Evolutionary conservation across 305 asterid genomes (phyloP), one percentile per base, ranked within the genome.

Genomic region (Fraxinus floribunda): DNA sequence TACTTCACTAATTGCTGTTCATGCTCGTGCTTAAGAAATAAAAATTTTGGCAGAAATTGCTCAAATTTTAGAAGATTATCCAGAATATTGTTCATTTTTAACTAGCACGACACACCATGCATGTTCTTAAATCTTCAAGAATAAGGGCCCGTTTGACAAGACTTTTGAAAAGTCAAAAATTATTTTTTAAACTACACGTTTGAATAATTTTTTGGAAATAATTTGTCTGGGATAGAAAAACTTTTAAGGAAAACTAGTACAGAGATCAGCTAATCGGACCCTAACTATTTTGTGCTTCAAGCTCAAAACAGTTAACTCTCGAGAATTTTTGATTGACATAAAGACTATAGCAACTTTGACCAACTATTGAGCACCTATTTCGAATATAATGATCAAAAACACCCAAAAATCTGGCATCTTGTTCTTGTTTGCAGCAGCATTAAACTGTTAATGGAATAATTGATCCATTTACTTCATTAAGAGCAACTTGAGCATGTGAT

Each of bases 401-500:
- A 68, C 83, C 39, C 62, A 16, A 78, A 81, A 39, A 83, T 82
- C 80, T 87, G 85, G 82, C 84, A 35, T 83, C 55, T 75, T 46
- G 79, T 79, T 49, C 46, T 66, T 79, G 81, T 83, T 79, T 75
- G 74, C 46, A 79, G 62, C 76, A 84, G 49, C 68, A 76, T 2
- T 77, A 83, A 80, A 79, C 78, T 79, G 86, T 76, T 79, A 36
- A 80, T 39, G 82, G 57, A 85, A 84, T 83, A 80, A 86, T 85
- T 82, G 83, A 84, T 71, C 34, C n/a, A 44, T 64, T 81, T 78
- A 84, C 62, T 81, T 82, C 76, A 85, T 81, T 57, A 70, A 78
- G 30, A 76, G 80, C 87, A 79, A 83, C 79, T 85, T 85, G 90
- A 86, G 85, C 91, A 90, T 87, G 94, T 91, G 91, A 87, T 35